Base-by-base conservation (phyloP, 768 basidiomycete species). In the Daedalea quercina region DNA sequence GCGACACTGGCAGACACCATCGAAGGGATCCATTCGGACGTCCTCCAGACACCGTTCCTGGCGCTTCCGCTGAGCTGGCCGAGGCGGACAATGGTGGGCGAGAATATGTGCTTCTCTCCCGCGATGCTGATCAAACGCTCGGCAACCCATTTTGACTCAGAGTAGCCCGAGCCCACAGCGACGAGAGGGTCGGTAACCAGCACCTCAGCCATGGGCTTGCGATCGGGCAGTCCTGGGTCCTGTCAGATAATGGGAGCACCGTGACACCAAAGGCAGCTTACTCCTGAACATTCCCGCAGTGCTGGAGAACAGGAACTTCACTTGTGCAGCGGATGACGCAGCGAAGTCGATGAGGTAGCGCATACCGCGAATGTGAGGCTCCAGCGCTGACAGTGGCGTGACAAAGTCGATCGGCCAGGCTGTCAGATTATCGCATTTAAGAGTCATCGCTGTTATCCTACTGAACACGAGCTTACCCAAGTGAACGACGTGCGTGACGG, bases 41-140 rank as follows among this genome's bases (percentile, higher is more conserved):
- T 53, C 52, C 70, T 75, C 77, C 77, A 78, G 15, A 58, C 56
- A 0, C 77, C 76, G 51, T 70, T 74, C 11, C n/a, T n/a, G n/a
- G 41, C 20, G 9, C 61, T 65, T 3, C 77, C 77, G 24, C 64
- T 64, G 2, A 78, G 55, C 60, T 78, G 77, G 1, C 75, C 77
- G 25, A 76, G 62, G 3, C 77, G 71, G 1, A 76, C 69, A 7
- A 72, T 65, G 15, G 69, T 52, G 2, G 69, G 55, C 1, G 54
- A 52, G 3, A 76, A 53, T 0, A 60, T 31, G 1, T 70, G 69
- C 9, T 34, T 26, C 23, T 66, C 53, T 1, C 62, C 59, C 0
- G 71, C 74, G 1, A 41, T 51, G n/a, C 58, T 45, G 24, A 76
- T 63, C 11, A 52, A 3, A 6, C 62, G 56, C 54, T 78, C 76